Conservation (phyloP, 2,329 filamentous ascomycete species). For the Cadophora luteo-olivacea region DNA sequence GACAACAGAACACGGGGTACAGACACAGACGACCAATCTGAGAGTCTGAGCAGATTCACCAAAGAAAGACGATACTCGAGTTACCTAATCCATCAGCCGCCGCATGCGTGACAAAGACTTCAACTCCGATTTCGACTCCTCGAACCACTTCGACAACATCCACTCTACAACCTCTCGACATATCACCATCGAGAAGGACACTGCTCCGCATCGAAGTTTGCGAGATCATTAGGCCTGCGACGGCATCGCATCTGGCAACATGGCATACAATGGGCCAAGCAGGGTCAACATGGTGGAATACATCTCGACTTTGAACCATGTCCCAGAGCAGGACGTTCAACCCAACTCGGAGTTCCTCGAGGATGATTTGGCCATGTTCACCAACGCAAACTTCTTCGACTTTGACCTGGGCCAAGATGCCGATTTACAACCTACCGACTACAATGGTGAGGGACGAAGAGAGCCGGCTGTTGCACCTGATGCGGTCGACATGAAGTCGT, state of each 20-base stretch:
- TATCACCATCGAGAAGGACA: not conserved
- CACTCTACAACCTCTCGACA: conserved; percentile 54
- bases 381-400: conserved; percentile 83
- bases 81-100: conserved; percentile 6
- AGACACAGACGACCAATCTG: not conserved
- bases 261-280: conserved; percentile 76
- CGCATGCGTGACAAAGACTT: conserved; percentile 17
- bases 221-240: not conserved
- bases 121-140: not conserved
- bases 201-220: not conserved
- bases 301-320: conserved; percentile 82
- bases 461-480: conserved; percentile 19
- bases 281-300: conserved; percentile 90
- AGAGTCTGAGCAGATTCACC: not conserved
- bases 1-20: conserved; percentile 3
- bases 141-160: not conserved
- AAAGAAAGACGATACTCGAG: not conserved
- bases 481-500: conserved; percentile 31
- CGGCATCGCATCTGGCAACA: conserved; percentile 39
- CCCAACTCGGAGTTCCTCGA: conserved; percentile 64
- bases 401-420: conserved; percentile 71
- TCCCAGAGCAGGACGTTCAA: conserved; percentile 65
- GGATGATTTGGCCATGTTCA: conserved; percentile 79
- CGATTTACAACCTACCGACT: conserved; percentile 54
- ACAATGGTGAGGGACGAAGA: conserved; percentile 26